Evolutionary conservation across 2,329 filamentous ascomycete species (phyloP), one percentile per base, ranked within the genome.

Genomic region (Leptographium wingfieldii): DNA sequence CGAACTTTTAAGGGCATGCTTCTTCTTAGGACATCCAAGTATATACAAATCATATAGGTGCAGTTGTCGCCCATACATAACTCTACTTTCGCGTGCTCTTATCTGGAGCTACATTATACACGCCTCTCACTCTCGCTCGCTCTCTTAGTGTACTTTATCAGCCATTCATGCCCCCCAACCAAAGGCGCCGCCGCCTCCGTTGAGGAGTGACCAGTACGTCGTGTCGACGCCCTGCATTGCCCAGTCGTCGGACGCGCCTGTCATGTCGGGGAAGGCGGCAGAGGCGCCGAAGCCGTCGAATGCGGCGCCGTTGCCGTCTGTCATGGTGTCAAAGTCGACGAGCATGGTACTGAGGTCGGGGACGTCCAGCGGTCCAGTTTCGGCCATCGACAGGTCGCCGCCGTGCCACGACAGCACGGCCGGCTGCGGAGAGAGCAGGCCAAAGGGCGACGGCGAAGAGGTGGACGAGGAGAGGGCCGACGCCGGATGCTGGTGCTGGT

Each of bases 191-290:
- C 57, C 54, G 5, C 59, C 60, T 11, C 64, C 61, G 46, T 66
- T 65, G 22, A 66, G 57, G 29, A 65, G 57, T n/a, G 64, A 63
- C 65, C 65, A 66, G 58, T 66, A 66, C 19, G 65, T 65, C n/a
- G 63, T 65, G 57, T 65, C 64, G 2, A 65, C 59, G n/a, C 63
- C 65, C 56, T 66, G 64, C 63, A 66, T 66, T 14, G 57, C 63
- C 64, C 64, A 65, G 57, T 66, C 65, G n/a, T 65, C 63, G 1
- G 51, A 38, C 22, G 65, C 65, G 1, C 64, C 65, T 14, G 63
- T 66, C 54, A 68, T 53, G 49, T 67, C 66, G 1, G 66, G 65
- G 52, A 64, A 64, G 19, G 61, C 60, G 16, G 60, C 14, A 2
- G 55, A 10, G 9, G 27, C 40, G 22, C 57, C 62, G 11, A 64